Evolutionary conservation across 257 asterid genomes (phyloP).

Genomic region (Gentiana dahurica): DNA sequence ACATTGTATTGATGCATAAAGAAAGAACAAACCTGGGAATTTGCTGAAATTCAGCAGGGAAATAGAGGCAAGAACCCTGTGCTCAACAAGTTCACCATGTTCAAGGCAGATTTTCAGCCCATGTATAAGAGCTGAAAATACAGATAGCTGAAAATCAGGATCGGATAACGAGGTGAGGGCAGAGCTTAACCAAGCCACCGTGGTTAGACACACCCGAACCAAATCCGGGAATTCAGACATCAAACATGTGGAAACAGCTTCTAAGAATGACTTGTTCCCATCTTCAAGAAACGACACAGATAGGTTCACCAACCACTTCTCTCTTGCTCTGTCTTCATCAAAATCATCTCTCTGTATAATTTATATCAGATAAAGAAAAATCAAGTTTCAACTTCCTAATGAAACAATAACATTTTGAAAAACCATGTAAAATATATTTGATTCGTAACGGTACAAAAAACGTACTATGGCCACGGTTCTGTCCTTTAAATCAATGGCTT

Average conservation of each 20-base stretch:
- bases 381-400: not conserved
- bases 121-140: constrained; percentile 41
- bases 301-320: constrained; percentile 43
- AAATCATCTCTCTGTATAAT: constrained; percentile 23
- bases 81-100: constrained; percentile 48
- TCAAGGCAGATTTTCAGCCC: constrained; percentile 40
- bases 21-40: constrained; percentile 40
- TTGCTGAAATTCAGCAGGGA: constrained; percentile 51
- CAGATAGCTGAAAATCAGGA: constrained; percentile 34
- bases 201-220: constrained; percentile 56
- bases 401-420: not conserved
- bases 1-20: not conserved
- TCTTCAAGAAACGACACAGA: constrained; percentile 49
- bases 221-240: constrained; percentile 34
- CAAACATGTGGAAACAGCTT: constrained; percentile 44
- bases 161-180: constrained; percentile 36
- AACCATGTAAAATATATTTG: not conserved
- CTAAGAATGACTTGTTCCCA: constrained; percentile 50
- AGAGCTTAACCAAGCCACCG: constrained; percentile 73
- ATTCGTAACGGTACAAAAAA: not conserved
- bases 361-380: constrained; percentile 5
- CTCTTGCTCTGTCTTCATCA: constrained; percentile 48
- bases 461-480: constrained; percentile 27
- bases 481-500: constrained; percentile 14
- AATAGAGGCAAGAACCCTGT: constrained; percentile 58